Conservation (phyloP, 2,329 filamentous ascomycete genomes). For the Samsoniella hepiali region DNA sequence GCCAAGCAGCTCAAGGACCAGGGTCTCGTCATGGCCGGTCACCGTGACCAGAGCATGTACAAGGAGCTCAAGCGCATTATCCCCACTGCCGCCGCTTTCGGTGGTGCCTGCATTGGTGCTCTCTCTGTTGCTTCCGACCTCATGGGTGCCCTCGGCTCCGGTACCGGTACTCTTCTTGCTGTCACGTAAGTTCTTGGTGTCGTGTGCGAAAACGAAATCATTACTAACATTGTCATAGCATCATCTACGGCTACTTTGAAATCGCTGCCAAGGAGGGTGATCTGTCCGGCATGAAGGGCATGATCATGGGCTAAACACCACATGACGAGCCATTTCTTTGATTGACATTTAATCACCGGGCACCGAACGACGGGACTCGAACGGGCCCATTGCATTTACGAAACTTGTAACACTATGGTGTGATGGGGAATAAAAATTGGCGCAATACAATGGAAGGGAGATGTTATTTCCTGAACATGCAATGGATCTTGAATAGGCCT, state of each 20-base stretch:
- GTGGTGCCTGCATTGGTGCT: slow-evolving; percentile 97
- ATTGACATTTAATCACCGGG: slow-evolving; percentile 16
- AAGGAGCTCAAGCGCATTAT: slow-evolving; percentile 99
- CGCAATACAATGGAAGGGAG: slow-evolving; percentile 18
- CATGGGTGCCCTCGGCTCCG: slow-evolving; percentile 90
- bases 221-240: slow-evolving; percentile 55
- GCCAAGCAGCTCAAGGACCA: slow-evolving; percentile 99
- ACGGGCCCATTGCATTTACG: slow-evolving; percentile 15
- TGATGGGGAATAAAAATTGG: slow-evolving; percentile 17
- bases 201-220: not conserved
- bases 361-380: slow-evolving; percentile 10
- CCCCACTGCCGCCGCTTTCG: slow-evolving; percentile 94
- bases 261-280: slow-evolving; percentile 99
- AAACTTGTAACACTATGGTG: slow-evolving; percentile 20
- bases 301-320: slow-evolving; percentile 63
- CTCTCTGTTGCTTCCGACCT: slow-evolving; percentile 94
- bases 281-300: slow-evolving; percentile 74
- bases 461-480: slow-evolving; percentile 10
- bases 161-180: slow-evolving; percentile 95
- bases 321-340: slow-evolving; percentile 11
- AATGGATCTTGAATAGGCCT: slow-evolving; percentile 6
- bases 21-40: slow-evolving; percentile 97
- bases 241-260: slow-evolving; percentile 99
- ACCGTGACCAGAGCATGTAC: slow-evolving; percentile 99
- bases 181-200: slow-evolving; percentile 74